These are phyloP conservation scores for Calonectria ilicicola DNA, from an alignment of 2,329 filamentous ascomycete species.

Conservation along the genomic window DNA sequence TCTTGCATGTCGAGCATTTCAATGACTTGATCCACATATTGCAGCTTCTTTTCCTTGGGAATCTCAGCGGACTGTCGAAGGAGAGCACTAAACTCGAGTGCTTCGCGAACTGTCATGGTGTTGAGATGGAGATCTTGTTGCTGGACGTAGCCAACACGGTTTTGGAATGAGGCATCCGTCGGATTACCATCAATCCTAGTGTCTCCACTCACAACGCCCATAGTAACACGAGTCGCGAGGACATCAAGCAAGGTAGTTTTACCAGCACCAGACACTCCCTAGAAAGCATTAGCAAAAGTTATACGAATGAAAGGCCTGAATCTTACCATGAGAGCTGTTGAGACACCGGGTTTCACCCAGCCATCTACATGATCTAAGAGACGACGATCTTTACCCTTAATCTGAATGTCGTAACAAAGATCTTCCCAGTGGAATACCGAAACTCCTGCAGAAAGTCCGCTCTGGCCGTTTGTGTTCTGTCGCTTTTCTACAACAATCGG, in stretches of 20 bases:
- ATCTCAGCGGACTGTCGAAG: conserved; percentile 74
- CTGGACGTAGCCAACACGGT: conserved; percentile 78
- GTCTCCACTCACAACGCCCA: conserved; percentile 78
- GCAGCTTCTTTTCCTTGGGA: conserved; percentile 46
- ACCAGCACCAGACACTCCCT: conserved; percentile 77
- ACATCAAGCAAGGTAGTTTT: conserved; percentile 83
- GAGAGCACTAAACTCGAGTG: conserved; percentile 70
- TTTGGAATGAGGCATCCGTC: conserved; percentile 72
- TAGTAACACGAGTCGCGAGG: conserved; percentile 78
- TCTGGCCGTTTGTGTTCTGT: background rate
- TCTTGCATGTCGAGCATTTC: conserved; percentile 61
- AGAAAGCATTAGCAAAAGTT: background rate
- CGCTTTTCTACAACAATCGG: conserved; percentile 36
- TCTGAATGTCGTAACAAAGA: conserved; percentile 72
- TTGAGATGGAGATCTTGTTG: conserved; percentile 78
- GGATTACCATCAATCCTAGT: conserved; percentile 76
- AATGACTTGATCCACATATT: conserved; percentile 46
- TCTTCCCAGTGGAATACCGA: conserved; percentile 77
- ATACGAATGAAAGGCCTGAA: conserved; percentile 22
- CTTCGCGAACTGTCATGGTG: conserved; percentile 71
- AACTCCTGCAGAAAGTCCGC: conserved; percentile 23
- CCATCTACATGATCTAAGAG: conserved; percentile 80
- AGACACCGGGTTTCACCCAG: conserved; percentile 81
- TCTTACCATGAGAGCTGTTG: conserved; percentile 78
- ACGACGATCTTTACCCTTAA: conserved; percentile 73